Evolutionary conservation across 345 rosid species (phyloP), one percentile per base, ranked within the genome.

Genomic region (Heritiera fomes): DNA sequence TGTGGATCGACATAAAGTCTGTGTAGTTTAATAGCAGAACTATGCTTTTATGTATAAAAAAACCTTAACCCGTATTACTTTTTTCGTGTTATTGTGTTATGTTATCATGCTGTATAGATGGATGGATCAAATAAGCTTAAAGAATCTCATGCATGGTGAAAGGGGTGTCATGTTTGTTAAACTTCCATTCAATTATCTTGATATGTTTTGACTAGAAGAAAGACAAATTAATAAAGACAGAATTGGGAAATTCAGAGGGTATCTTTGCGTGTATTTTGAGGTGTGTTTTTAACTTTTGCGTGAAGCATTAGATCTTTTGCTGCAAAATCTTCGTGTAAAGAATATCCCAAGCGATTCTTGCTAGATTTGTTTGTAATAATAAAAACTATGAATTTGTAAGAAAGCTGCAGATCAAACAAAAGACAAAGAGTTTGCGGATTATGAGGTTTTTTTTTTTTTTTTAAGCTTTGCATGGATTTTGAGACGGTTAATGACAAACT

Each of bases 371-470:
- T 0, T 20, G 38, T 6, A 40, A 40, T 59, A 12, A 7, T 47
- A 40, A 73, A 58, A 56, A 50, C 56, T 58, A 74, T n/a, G 47
- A 20, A 56, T 13, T 58, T 41, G 2, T 17, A 70, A 13, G 23
- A 52, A 72, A 72, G 61, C 11, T 52, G 30, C 50, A 8, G n/a
- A 41, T 56, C 23, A 62, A 68, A 56, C 17, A 28, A 38, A 66
- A 60, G 81, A 84, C 87, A 86, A 82, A 59, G 15, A 17, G 7
- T 76, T 68, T 82, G 83, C 64, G 69, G 84, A 84, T 73, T 68
- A 76, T 80, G 81, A 78, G 81, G 84, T 55, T 78, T 56, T 59
- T 46, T 74, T 56, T 59, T 46, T 74, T 75, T 28, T 17, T 75
- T 23, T 23, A 23, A 18, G 41, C n/a, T 53, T 73, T 53, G 66